These are phyloP conservation scores for Beverwykella pulmonaria DNA, from an alignment of 495 filamentous ascomycete species.

Conservation along the genomic window DNA sequence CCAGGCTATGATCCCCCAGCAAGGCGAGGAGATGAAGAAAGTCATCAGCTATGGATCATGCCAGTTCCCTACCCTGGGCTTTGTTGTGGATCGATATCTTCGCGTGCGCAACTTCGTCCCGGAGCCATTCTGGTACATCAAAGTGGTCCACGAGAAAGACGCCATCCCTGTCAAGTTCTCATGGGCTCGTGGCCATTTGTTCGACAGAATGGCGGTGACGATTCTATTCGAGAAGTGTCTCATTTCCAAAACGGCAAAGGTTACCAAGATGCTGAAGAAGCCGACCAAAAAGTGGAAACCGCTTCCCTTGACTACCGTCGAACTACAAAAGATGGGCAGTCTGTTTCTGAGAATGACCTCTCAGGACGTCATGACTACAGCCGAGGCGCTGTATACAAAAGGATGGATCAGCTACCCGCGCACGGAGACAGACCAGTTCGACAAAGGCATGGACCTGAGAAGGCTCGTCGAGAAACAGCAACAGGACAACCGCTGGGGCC, in stretches of 20 bases:
- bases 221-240: conserved; percentile 87
- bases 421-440: conserved; percentile 96
- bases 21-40: conserved; percentile 53
- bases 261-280: conserved; percentile 82
- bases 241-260: conserved; percentile 71
- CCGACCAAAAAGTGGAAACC: conserved; percentile 94
- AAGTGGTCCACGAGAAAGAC: conserved; percentile 76
- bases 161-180: conserved; percentile 79
- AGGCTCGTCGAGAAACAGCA: conserved; percentile 82
- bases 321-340: conserved; percentile 95
- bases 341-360: conserved; percentile 81
- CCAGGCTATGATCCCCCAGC: conserved; percentile 62
- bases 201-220: conserved; percentile 79
- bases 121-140: conserved; percentile 90
- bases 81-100: conserved; percentile 95
- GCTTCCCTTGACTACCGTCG: conserved; percentile 92
- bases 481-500: conserved; percentile 73
- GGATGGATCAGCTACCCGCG: conserved; percentile 97
- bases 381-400: conserved; percentile 88
- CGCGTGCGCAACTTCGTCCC: conserved; percentile 90
- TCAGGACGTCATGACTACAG: conserved; percentile 82
- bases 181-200: conserved; percentile 81
- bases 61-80: conserved; percentile 95
- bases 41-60: conserved; percentile 93
- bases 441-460: conserved; percentile 82